Conservation (phyloP, 257 asterid species). For the Haberlea rhodopensis region DNA sequence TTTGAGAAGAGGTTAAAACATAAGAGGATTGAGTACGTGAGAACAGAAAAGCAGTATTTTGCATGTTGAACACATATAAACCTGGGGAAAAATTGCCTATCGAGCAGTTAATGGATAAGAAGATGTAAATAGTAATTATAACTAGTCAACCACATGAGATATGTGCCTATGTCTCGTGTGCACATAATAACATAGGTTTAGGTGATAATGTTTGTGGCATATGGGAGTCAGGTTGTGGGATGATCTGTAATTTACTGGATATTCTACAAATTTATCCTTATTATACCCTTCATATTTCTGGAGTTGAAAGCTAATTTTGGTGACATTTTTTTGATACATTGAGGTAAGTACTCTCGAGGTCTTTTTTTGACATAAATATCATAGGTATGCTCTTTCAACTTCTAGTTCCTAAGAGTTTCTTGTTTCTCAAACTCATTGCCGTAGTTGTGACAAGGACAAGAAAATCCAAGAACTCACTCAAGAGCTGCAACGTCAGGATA, state of each 20-base stretch:
- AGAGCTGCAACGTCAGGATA: conserved; percentile 59
- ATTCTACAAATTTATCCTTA: not conserved
- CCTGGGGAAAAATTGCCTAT: not conserved
- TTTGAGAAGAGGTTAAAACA: not conserved
- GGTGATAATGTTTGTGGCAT: not conserved
- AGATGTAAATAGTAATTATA: not conserved
- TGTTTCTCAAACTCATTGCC: conserved; percentile 5
- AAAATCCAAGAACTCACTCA: conserved; percentile 51
- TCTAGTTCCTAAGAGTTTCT: conserved; percentile 10
- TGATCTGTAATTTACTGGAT: not conserved
- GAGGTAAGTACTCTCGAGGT: not conserved
- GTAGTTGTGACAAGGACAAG: conserved; percentile 56
- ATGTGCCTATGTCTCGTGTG: not conserved
- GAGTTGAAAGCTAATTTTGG: not conserved
- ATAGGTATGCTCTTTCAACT: not conserved
- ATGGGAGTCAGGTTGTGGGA: not conserved
- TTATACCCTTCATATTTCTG: no score
- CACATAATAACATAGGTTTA: not conserved
- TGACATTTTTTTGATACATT: no score
- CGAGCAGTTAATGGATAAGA: not conserved
- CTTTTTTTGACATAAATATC: no score
- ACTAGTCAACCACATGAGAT: not conserved
- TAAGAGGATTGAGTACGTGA: not conserved
- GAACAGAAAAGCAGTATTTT: not conserved
- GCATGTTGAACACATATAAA: no score